Conservation (phyloP, 768 basidiomycete genomes). For the Xerocomus potaroensis region DNA sequence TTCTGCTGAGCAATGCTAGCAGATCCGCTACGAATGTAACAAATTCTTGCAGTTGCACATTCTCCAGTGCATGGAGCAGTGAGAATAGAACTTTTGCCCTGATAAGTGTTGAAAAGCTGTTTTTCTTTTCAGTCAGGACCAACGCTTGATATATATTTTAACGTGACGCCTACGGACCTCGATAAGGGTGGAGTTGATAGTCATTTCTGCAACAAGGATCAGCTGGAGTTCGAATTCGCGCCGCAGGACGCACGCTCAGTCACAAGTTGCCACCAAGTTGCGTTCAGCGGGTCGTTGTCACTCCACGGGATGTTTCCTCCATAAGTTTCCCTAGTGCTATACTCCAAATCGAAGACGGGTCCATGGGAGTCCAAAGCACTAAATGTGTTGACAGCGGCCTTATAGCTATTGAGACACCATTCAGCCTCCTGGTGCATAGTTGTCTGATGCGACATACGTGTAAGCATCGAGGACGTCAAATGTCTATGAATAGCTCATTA, state of each 20-base stretch:
- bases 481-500: slow-evolving; percentile 40
- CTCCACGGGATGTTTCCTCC: slow-evolving; percentile 56
- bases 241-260: slow-evolving; percentile 55
- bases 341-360: slow-evolving; percentile 60
- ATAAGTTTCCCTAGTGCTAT: slow-evolving; percentile 65
- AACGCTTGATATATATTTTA: not conserved
- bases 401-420: slow-evolving; percentile 45
- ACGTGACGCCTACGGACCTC: slow-evolving; percentile 36
- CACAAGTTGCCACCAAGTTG: slow-evolving; percentile 80
- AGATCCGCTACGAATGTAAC: slow-evolving; percentile 75
- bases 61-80: slow-evolving; percentile 53
- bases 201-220: slow-evolving; percentile 46
- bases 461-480: slow-evolving; percentile 76
- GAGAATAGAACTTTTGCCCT: slow-evolving; percentile 63
- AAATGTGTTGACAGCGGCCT: slow-evolving; percentile 56
- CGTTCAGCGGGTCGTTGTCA: slow-evolving; percentile 63
- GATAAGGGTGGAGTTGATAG: slow-evolving; percentile 52
- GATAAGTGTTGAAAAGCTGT: slow-evolving; percentile 63
- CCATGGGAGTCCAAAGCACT: slow-evolving; percentile 61
- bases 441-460: slow-evolving; percentile 47
- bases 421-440: not conserved
- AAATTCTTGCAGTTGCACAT: slow-evolving; percentile 66
- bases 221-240: not conserved
- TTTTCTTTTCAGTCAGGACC: slow-evolving; percentile 3
- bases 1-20: slow-evolving; percentile 55